phyloP scores from a whole-genome alignment of 352 stramenopile species.

The Thalassiosira mediterranea region DNA sequence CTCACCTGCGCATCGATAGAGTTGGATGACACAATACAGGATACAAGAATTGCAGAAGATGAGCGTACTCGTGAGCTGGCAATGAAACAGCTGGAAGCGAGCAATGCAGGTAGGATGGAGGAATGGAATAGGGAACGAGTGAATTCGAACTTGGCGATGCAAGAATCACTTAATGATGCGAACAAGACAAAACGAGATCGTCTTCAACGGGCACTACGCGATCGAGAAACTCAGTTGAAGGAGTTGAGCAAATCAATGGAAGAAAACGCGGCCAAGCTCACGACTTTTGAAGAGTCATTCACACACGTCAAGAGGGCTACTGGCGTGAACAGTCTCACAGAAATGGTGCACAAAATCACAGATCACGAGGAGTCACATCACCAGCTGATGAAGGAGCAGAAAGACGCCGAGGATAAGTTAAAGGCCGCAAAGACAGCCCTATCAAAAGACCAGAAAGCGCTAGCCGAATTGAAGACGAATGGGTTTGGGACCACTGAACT shows the following conservation, averaged over 20 bases:
- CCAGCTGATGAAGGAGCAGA: slow-evolving; percentile 56
- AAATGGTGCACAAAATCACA: slow-evolving; percentile 80
- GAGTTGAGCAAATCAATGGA: slow-evolving; percentile 38
- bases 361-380: slow-evolving; percentile 56
- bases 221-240: slow-evolving; percentile 41
- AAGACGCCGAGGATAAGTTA: slow-evolving; percentile 66
- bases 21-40: slow-evolving; percentile 55
- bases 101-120: slow-evolving; percentile 71
- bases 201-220: slow-evolving; percentile 37
- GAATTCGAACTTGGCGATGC: slow-evolving; percentile 37
- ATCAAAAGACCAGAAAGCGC: slow-evolving; percentile 59
- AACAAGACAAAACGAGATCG: slow-evolving; percentile 56
- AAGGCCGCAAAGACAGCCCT: slow-evolving; percentile 58
- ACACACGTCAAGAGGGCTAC: slow-evolving; percentile 70
- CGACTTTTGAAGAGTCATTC: slow-evolving; percentile 65
- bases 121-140: slow-evolving; percentile 67
- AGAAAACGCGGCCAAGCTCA: slow-evolving; percentile 48
- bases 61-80: slow-evolving; percentile 50
- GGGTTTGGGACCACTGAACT: slow-evolving; percentile 73
- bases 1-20: slow-evolving; percentile 64
- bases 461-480: slow-evolving; percentile 61
- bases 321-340: slow-evolving; percentile 74
- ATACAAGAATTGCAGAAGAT: slow-evolving; percentile 44
- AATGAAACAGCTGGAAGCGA: slow-evolving; percentile 50
- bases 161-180: slow-evolving; percentile 47